phyloP scores from a whole-genome alignment of 495 filamentous ascomycete species.

The Parmelia sp. region DNA sequence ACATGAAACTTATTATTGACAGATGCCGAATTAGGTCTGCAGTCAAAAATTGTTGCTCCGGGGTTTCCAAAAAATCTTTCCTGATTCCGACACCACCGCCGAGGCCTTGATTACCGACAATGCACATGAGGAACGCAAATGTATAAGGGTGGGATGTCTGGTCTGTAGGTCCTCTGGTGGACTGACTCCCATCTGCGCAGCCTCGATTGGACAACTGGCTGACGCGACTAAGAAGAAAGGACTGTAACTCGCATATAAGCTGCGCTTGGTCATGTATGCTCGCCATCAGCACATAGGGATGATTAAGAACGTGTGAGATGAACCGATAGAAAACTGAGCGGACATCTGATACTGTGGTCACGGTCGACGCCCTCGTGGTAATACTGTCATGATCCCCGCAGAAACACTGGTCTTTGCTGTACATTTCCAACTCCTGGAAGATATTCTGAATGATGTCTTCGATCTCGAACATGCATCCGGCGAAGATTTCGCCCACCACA shows the following conservation, averaged over 20 bases:
- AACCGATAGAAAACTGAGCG: conserved; percentile 20
- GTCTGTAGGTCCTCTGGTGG: conserved; percentile 11
- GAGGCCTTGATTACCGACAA: conserved; percentile 14
- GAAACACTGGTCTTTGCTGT: conserved; percentile 14
- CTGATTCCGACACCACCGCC: conserved; percentile 3
- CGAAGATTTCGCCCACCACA: conserved; percentile 22
- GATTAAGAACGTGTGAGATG: conserved; percentile 18
- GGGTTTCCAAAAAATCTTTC: conserved; percentile 18
- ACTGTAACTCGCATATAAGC: conserved; percentile 14
- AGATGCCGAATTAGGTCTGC: conserved; percentile 22
- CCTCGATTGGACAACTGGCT: conserved; percentile 4
- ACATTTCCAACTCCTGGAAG: conserved; percentile 20
- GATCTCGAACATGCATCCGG: conserved; percentile 23
- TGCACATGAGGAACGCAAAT: conserved; percentile 19
- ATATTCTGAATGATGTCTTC: conserved; percentile 20
- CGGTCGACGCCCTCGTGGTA: conserved; percentile 11
- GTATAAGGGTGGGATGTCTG: conserved; percentile 17
- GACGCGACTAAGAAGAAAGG: conserved; percentile 18
- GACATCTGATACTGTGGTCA: conserved; percentile 11
- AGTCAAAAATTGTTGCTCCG: conserved; percentile 23
- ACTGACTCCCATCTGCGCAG: neutral
- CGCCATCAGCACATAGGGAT: conserved; percentile 20
- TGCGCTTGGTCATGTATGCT: conserved; percentile 18
- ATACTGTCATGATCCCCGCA: conserved; percentile 7
- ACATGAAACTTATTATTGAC: conserved; percentile 21